phyloP scores from a whole-genome alignment of 768 basidiomycete species.

The Trametes sanguinea region DNA sequence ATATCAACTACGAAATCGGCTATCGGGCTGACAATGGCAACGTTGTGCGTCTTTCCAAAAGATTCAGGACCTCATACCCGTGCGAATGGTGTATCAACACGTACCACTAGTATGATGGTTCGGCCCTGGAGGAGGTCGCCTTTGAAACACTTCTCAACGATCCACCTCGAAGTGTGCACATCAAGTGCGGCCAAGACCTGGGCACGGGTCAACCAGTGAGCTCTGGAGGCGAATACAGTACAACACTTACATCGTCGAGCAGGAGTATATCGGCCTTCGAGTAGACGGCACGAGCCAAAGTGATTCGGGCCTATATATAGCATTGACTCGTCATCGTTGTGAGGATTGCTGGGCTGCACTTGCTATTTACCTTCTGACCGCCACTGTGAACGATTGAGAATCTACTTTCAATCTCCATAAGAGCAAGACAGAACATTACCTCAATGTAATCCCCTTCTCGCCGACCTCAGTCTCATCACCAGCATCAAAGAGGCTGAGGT shows the following conservation, averaged over 20 bases:
- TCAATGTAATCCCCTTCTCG: constrained; percentile 54
- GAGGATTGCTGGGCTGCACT: too few relatives aligned
- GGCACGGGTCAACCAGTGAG: neutral
- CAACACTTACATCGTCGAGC: constrained; percentile 39
- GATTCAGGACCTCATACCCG: too few relatives aligned
- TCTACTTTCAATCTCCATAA: neutral
- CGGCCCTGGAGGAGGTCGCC: constrained; percentile 46
- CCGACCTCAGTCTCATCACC: constrained; percentile 36
- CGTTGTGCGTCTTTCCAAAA: constrained; percentile 43
- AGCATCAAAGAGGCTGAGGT: constrained; percentile 48
- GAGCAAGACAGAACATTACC: constrained; percentile 23
- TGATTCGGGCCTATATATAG: constrained; percentile 36
- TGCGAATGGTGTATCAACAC: constrained; percentile 10
- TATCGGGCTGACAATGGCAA: constrained; percentile 51
- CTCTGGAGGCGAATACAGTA: neutral
- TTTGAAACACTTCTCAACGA: constrained; percentile 47
- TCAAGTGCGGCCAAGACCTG: constrained; percentile 48
- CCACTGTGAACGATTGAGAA: constrained; percentile 31
- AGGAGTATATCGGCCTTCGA: constrained; percentile 34
- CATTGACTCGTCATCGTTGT: too few relatives aligned
- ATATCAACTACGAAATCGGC: constrained; percentile 57
- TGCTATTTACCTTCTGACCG: constrained; percentile 43
- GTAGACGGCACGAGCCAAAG: constrained; percentile 44
- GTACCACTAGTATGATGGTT: constrained; percentile 49
- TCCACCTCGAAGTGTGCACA: constrained; percentile 49